These are phyloP conservation scores for Santalum album DNA, from an alignment of 164 flowering plant species.

Conservation along the genomic window DNA sequence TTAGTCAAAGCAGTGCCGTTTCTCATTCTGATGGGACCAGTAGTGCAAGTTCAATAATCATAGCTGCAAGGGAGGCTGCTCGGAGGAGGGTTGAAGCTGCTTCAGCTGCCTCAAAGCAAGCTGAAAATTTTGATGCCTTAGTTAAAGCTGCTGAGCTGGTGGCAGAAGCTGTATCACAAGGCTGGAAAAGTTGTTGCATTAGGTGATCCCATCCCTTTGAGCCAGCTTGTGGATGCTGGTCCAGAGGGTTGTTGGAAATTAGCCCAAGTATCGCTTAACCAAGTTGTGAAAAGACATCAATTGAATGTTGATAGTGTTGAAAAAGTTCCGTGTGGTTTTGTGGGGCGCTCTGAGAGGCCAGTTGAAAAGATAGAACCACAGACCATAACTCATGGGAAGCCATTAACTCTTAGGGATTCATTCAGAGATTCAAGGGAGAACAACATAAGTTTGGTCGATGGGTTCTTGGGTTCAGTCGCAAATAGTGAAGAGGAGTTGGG, in stretches of 20 bases:
- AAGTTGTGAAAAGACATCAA: slow-evolving; percentile 16
- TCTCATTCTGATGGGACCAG: slow-evolving; percentile 19
- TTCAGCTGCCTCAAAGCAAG: slow-evolving; percentile 74
- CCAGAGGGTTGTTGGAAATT: slow-evolving; percentile 59
- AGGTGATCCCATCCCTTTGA: slow-evolving; percentile 73
- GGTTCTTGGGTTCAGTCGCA: slow-evolving; percentile 17
- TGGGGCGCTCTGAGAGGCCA: slow-evolving; percentile 13
- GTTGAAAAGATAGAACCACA: slow-evolving; percentile 19
- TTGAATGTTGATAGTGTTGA: slow-evolving; percentile 7
- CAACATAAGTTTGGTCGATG: slow-evolving; percentile 19
- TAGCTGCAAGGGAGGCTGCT: slow-evolving; percentile 77
- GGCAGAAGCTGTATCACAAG: slow-evolving; percentile 90
- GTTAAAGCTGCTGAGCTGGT: slow-evolving; percentile 92
- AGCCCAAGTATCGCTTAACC: slow-evolving; percentile 21
- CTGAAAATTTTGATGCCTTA: slow-evolving; percentile 88
- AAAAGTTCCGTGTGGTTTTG: slow-evolving; percentile 13
- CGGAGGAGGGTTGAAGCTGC: slow-evolving; percentile 80
- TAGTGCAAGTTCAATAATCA: slow-evolving; percentile 44
- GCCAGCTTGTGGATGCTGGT: slow-evolving; percentile 55
- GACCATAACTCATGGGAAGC: slow-evolving; percentile 5
- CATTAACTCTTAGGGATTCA: slow-evolving; percentile 18
- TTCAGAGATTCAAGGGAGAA: slow-evolving; percentile 17
- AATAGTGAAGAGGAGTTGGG: slow-evolving; percentile 21
- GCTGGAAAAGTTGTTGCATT: slow-evolving; percentile 77
- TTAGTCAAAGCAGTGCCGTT: slow-evolving; percentile 14